These are phyloP conservation scores for Phytophthora agathidicida DNA, from an alignment of 352 stramenopile genomes.

Conservation along the genomic window DNA sequence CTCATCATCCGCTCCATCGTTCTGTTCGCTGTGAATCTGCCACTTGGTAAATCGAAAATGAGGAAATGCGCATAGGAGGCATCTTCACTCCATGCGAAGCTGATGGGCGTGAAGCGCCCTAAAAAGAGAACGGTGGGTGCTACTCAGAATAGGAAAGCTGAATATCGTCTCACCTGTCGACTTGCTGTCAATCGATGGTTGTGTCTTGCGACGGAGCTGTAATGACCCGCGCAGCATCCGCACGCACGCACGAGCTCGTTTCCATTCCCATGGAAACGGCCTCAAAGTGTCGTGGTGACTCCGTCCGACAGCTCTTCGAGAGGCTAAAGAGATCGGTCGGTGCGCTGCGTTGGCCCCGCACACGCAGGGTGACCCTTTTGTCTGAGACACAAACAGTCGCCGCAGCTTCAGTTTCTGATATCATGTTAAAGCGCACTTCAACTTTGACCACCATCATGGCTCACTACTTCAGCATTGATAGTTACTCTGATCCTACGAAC, in stretches of 20 bases:
- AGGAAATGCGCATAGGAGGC: not conserved
- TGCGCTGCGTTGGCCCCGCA: not conserved
- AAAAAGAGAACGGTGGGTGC: constrained; percentile 23
- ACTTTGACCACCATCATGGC: constrained; percentile 1
- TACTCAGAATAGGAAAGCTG: constrained; percentile 27
- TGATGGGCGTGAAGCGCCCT: constrained; percentile 3
- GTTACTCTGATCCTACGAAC: constrained; percentile 5
- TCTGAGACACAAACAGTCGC: constrained; percentile 23
- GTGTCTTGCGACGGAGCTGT: not conserved
- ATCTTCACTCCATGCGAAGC: constrained; percentile 20
- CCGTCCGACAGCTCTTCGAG: not conserved
- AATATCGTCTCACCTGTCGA: constrained; percentile 19
- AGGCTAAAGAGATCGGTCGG: not conserved
- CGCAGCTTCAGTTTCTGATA: constrained; percentile 8
- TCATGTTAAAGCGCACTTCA: constrained; percentile 24
- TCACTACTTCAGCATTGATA: constrained; percentile 11
- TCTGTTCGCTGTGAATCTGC: constrained; percentile 9
- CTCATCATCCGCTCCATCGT: constrained; percentile 43
- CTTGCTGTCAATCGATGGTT: constrained; percentile 10
- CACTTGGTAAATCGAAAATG: constrained; percentile 24
- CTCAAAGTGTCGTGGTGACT: constrained; percentile 3
- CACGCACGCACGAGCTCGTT: constrained; percentile 2
- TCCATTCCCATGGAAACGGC: not conserved
- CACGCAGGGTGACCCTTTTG: constrained; percentile 6
- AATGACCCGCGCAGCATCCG: not conserved